Evolutionary conservation across 768 basidiomycete genomes (phyloP).

Genomic region (Suillus lakei): DNA sequence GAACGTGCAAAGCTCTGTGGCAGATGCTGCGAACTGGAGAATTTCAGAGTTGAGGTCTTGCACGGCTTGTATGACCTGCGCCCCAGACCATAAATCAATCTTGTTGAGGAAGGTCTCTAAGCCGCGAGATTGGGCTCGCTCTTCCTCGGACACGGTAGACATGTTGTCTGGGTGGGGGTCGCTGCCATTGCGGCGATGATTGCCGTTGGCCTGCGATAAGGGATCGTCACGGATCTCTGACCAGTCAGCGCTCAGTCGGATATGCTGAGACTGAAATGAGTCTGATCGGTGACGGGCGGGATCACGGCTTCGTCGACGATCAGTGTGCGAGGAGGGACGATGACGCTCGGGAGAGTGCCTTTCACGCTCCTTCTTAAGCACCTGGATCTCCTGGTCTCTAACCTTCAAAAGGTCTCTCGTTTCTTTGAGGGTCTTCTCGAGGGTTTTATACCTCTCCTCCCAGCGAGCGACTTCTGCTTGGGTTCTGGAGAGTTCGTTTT

Average conservation of each 20-base stretch:
- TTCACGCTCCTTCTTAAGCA: slow-evolving; percentile 47
- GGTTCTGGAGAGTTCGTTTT: slow-evolving; percentile 58
- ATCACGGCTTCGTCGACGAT: slow-evolving; percentile 34
- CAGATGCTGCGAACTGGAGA: slow-evolving; percentile 77
- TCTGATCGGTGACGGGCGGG: slow-evolving; percentile 32
- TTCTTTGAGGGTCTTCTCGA: slow-evolving; percentile 69
- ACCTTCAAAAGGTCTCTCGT: slow-evolving; percentile 60
- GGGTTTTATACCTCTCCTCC: slow-evolving; percentile 63
- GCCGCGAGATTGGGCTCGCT: slow-evolving; percentile 59
- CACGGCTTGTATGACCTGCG: slow-evolving; percentile 77
- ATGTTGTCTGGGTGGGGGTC: slow-evolving; percentile 27
- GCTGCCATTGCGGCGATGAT: slow-evolving; percentile 18
- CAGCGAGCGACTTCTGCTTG: slow-evolving; percentile 58
- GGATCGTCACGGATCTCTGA: slow-evolving; percentile 30
- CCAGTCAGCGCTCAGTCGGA: slow-evolving; percentile 39
- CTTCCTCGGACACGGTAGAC: slow-evolving; percentile 50
- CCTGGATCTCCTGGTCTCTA: slow-evolving; percentile 65
- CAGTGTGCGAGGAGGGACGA: slow-evolving; percentile 28
- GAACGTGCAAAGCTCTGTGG: slow-evolving; percentile 69
- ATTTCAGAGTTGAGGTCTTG: slow-evolving; percentile 83
- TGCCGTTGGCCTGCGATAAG: slow-evolving; percentile 17
- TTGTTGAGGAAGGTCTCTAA: slow-evolving; percentile 74
- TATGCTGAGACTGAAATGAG: slow-evolving; percentile 34
- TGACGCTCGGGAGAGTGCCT: slow-evolving; percentile 28
- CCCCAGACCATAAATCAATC: slow-evolving; percentile 75